These are phyloP conservation scores for Kodamaea sp. DNA, from an alignment of 1,139 yeast genomes.

Conservation along the genomic window DNA sequence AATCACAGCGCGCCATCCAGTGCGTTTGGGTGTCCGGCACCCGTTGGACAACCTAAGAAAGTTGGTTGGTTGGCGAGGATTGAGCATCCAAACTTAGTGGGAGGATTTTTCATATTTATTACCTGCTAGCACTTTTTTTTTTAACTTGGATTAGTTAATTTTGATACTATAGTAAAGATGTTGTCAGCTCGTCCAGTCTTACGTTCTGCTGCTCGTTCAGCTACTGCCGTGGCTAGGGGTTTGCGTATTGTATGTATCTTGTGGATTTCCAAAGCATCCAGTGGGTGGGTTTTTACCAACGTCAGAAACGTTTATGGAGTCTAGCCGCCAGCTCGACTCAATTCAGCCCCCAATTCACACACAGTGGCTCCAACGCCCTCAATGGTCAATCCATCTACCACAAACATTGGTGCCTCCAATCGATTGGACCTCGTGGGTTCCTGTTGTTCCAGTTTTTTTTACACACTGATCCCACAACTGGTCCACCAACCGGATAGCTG, in stretches of 20 bases:
- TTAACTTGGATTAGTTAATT: conserved; percentile 11
- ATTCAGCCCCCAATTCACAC: too few relatives aligned
- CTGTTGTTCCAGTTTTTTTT: too few relatives aligned
- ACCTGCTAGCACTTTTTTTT: conserved; percentile 14
- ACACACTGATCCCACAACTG: too few relatives aligned
- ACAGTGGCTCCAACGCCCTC: too few relatives aligned
- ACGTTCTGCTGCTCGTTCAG: conserved; percentile 81
- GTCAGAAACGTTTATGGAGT: too few relatives aligned
- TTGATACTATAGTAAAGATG: conserved; percentile 37
- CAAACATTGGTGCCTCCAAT: too few relatives aligned
- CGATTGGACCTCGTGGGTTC: too few relatives aligned
- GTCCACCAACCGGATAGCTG: too few relatives aligned
- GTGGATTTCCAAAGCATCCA: neutral
- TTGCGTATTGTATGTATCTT: conserved; percentile 64
- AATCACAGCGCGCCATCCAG: conserved; percentile 11
- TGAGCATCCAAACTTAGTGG: conserved; percentile 11
- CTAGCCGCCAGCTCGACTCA: too few relatives aligned
- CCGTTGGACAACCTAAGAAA: conserved; percentile 10
- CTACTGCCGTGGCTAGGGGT: conserved; percentile 63
- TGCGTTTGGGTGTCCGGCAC: conserved; percentile 12
- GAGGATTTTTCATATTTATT: conserved; percentile 14
- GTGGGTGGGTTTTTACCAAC: too few relatives aligned
- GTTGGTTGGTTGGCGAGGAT: conserved; percentile 13
- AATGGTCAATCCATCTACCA: too few relatives aligned
- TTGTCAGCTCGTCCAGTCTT: conserved; percentile 81